These are phyloP conservation scores for Puccinia novopanici DNA, from an alignment of 1,284 basidiomycete species.

Conservation along the genomic window DNA sequence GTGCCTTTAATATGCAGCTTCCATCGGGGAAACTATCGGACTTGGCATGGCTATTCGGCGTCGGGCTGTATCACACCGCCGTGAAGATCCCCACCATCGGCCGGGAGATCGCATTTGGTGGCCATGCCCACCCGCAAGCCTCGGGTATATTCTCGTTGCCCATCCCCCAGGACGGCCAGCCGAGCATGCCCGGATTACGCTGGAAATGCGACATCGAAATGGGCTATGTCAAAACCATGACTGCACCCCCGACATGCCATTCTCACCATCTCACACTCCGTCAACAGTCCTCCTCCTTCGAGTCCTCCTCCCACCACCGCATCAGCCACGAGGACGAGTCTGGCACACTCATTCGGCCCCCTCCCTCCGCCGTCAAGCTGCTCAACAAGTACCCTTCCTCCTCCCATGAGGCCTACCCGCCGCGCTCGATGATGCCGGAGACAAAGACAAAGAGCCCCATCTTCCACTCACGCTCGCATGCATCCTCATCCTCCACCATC, in stretches of 20 bases:
- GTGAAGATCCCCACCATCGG: constrained; percentile 35
- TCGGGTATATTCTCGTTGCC: constrained; percentile 44
- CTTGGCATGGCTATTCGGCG: constrained; percentile 37
- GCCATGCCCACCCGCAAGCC: constrained; percentile 29
- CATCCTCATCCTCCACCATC: neutral
- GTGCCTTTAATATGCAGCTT: neutral
- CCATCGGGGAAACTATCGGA: constrained; percentile 34
- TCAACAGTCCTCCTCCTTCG: neutral
- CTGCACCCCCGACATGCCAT: neutral
- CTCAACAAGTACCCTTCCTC: neutral
- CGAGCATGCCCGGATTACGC: constrained; percentile 33
- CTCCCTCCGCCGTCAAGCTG: constrained; percentile 7
- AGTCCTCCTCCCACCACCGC: neutral
- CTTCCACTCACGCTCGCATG: neutral
- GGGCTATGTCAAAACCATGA: constrained; percentile 11
- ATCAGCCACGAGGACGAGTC: neutral
- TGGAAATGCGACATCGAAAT: constrained; percentile 39
- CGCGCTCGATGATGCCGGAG: neutral
- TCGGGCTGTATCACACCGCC: constrained; percentile 37
- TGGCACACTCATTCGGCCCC: constrained; percentile 13
- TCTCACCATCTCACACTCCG: neutral
- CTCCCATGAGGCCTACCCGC: neutral
- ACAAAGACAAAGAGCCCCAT: neutral
- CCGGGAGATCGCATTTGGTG: constrained; percentile 40
- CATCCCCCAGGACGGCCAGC: constrained; percentile 1